Percentiles rank a stretch among this genome's conserved stretches.
These are phyloP conservation scores for Bimuria novae-zelandiae DNA, from an alignment of 2,329 filamentous ascomycete species.

Conservation along the genomic window DNA sequence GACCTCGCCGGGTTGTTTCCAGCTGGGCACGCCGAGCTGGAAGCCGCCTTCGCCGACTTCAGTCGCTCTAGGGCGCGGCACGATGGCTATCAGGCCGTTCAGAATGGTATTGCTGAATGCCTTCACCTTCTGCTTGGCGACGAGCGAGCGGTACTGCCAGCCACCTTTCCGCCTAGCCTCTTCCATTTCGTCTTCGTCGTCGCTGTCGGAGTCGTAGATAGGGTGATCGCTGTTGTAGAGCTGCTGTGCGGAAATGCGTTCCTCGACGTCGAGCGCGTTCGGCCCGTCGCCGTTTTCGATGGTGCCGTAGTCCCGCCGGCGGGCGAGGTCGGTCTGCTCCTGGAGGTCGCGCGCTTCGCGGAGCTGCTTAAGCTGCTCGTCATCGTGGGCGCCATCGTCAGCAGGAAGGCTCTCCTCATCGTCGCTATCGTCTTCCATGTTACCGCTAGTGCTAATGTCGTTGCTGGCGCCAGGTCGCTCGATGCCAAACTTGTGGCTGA, in stretches of 20 bases:
- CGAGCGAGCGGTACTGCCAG: conserved; percentile 68
- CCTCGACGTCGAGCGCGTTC: conserved; percentile 74
- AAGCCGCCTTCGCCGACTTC: conserved; percentile 48
- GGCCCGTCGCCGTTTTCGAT: conserved; percentile 42
- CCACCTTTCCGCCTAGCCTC: conserved; percentile 78
- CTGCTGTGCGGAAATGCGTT: conserved; percentile 71
- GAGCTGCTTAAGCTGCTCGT: conserved; percentile 53
- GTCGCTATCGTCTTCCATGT: conserved; percentile 75
- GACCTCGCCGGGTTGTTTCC: conserved; percentile 45
- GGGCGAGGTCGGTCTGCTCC: conserved; percentile 56
- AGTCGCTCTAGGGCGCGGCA: conserved; percentile 49
- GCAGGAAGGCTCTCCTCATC: conserved; percentile 57
- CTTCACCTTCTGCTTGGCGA: conserved; percentile 54
- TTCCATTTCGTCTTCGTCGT: conserved; percentile 78
- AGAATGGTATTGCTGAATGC: conserved; percentile 46
- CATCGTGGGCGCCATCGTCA: conserved; percentile 43
- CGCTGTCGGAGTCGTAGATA: conserved; percentile 89
- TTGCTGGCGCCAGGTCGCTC: conserved; percentile 75
- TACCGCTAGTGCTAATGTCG: conserved; percentile 76
- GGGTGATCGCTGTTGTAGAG: conserved; percentile 71
- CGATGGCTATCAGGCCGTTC: conserved; percentile 34
- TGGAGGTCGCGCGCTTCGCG: conserved; percentile 57
- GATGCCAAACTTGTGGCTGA: conserved; percentile 88
- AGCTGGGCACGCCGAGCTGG: conserved; percentile 50
- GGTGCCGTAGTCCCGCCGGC: conserved; percentile 54